A percentile compares a stretch with the other conserved stretches of the same genome.
phyloP scores from a whole-genome alignment of 2,329 filamentous ascomycete species.

The Fusarium musae region DNA sequence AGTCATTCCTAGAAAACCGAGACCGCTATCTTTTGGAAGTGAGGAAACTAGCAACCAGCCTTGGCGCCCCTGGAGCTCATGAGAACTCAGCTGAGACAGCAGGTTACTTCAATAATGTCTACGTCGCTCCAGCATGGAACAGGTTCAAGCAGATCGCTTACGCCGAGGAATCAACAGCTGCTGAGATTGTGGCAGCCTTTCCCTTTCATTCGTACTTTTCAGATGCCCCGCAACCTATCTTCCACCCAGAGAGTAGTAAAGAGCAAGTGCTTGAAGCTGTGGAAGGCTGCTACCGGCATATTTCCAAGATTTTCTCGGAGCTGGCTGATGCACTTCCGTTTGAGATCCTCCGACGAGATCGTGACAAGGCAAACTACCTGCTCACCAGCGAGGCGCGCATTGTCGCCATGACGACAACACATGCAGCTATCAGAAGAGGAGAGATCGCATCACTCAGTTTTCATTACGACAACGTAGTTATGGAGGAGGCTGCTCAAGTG shows the following conservation, averaged over 20 bases:
- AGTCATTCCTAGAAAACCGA: slow-evolving; percentile 92
- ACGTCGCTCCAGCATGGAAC: slow-evolving; percentile 87
- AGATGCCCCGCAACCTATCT: slow-evolving; percentile 86
- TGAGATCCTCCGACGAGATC: slow-evolving; percentile 87
- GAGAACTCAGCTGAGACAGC: slow-evolving; percentile 96
- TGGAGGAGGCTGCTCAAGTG: slow-evolving; percentile 98
- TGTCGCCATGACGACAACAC: slow-evolving; percentile 98
- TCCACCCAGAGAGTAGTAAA: slow-evolving; percentile 72
- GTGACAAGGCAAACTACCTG: slow-evolving; percentile 96
- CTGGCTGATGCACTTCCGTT: slow-evolving; percentile 94
- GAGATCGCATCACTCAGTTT: slow-evolving; percentile 95
- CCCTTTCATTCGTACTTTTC: slow-evolving; percentile 91
- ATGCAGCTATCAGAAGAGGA: slow-evolving; percentile 91
- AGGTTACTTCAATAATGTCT: slow-evolving; percentile 94
- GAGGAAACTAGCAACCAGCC: slow-evolving; percentile 82
- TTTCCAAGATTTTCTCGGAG: slow-evolving; percentile 90
- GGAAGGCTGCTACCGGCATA: slow-evolving; percentile 86
- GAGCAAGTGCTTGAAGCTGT: slow-evolving; percentile 79
- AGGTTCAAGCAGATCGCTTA: slow-evolving; percentile 75
- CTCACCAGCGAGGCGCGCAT: slow-evolving; percentile 96
- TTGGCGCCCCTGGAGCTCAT: slow-evolving; percentile 91
- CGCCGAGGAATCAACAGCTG: slow-evolving; percentile 64
- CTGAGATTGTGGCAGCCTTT: slow-evolving; percentile 77
- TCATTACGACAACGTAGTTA: slow-evolving; percentile 96
- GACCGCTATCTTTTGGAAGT: slow-evolving; percentile 84